phyloP scores from a whole-genome alignment of 208 protist genomes.

The Herpetomonas tarakana region DNA sequence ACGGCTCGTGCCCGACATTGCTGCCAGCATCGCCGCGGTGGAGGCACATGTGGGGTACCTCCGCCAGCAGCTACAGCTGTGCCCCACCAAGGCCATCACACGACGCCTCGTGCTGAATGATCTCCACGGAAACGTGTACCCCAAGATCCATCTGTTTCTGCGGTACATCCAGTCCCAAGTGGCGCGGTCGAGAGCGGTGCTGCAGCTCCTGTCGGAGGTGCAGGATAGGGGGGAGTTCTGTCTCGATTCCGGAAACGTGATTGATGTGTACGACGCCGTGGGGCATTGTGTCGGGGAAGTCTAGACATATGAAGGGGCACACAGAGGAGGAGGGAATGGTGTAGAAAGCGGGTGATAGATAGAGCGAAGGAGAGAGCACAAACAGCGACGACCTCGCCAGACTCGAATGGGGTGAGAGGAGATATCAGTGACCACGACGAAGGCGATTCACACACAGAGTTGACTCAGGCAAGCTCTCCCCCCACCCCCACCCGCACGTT shows the following conservation, averaged over 20 bases:
- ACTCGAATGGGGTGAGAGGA: too few species aligned
- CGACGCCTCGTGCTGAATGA: conserved; percentile 64
- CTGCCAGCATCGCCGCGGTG: conserved; percentile 36
- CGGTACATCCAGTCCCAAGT: conserved; percentile 48
- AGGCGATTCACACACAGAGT: too few species aligned
- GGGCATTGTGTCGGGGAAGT: conserved; percentile 29
- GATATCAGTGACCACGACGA: too few species aligned
- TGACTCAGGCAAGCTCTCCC: too few species aligned
- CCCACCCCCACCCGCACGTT: too few species aligned
- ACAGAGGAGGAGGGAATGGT: not conserved
- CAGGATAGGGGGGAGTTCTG: conserved; percentile 21
- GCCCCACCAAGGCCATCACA: conserved; percentile 33
- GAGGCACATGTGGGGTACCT: conserved; percentile 52
- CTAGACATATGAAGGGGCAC: conserved; percentile 2
- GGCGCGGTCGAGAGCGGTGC: conserved; percentile 25
- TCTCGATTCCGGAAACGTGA: conserved; percentile 67
- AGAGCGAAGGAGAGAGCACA: too few species aligned
- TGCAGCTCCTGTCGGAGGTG: conserved; percentile 39
- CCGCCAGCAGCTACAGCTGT: conserved; percentile 36
- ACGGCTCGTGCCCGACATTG: conserved; percentile 42
- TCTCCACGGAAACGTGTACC: conserved; percentile 73
- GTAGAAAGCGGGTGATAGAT: not conserved
- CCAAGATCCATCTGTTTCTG: conserved; percentile 56
- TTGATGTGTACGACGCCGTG: conserved; percentile 55
- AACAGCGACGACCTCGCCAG: too few species aligned